Evolutionary conservation across 768 basidiomycete genomes (phyloP).

Genomic region (Tubosaeta sp.): DNA sequence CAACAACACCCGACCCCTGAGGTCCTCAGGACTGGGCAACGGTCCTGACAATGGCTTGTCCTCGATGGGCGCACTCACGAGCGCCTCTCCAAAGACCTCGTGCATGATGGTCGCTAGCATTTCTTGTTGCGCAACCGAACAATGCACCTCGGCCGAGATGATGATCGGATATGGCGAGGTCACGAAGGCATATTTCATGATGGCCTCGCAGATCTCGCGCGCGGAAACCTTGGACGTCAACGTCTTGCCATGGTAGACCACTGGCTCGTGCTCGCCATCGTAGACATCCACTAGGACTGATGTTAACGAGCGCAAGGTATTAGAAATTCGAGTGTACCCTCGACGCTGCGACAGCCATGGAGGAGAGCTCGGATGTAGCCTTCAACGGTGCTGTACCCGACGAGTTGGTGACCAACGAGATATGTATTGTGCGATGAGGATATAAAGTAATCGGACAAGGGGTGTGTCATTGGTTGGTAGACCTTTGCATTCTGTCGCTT

Average conservation of each 20-base stretch:
- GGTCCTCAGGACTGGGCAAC: slow-evolving; percentile 81
- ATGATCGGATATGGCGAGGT: slow-evolving; percentile 89
- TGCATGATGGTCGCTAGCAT: slow-evolving; percentile 71
- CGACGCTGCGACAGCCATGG: slow-evolving; percentile 89
- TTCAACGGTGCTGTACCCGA: slow-evolving; percentile 87
- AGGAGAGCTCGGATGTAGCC: slow-evolving; percentile 90
- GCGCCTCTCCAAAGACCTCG: slow-evolving; percentile 51
- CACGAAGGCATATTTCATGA: slow-evolving; percentile 86
- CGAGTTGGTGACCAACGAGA: slow-evolving; percentile 78
- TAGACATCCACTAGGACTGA: slow-evolving; percentile 75
- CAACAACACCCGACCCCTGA: slow-evolving; percentile 72
- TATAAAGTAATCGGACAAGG: slow-evolving; percentile 83
- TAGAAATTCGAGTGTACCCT: slow-evolving; percentile 52
- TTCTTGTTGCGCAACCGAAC: slow-evolving; percentile 73
- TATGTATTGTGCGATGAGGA: slow-evolving; percentile 94
- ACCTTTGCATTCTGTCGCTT: slow-evolving; percentile 48
- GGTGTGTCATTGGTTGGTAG: slow-evolving; percentile 84
- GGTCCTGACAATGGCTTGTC: slow-evolving; percentile 43
- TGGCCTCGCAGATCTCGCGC: slow-evolving; percentile 77
- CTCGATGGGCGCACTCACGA: slow-evolving; percentile 48
- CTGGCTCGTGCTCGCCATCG: slow-evolving; percentile 80
- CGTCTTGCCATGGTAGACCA: slow-evolving; percentile 87
- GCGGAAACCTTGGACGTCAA: slow-evolving; percentile 79
- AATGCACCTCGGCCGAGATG: slow-evolving; percentile 91
- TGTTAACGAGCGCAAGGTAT: not conserved